A percentile compares a stretch with the other conserved stretches of the same genome.
These are phyloP conservation scores for Candida sonorensis DNA, from an alignment of 805 yeast genomes.

Conservation along the genomic window DNA sequence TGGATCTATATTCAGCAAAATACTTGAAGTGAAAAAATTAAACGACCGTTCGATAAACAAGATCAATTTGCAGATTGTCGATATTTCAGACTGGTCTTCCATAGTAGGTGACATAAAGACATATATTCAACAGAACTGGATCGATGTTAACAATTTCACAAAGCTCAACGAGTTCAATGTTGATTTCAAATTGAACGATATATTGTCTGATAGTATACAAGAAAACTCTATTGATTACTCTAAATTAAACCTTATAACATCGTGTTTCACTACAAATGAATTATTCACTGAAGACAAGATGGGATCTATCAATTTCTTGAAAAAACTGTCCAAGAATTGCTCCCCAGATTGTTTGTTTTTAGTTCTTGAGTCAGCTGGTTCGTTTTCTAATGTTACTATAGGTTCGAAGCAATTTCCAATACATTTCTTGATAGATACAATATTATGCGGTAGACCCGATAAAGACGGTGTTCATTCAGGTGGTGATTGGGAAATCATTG, in stretches of 20 bases:
- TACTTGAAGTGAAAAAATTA: constrained; percentile 9
- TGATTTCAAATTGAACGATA: constrained; percentile 30
- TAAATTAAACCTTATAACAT: constrained; percentile 49
- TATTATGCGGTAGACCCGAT: constrained; percentile 48
- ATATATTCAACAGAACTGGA: constrained; percentile 48
- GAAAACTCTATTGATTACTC: constrained; percentile 13
- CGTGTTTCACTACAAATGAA: constrained; percentile 84
- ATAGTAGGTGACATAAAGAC: constrained; percentile 41
- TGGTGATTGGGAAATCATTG: constrained; percentile 61
- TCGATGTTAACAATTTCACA: constrained; percentile 29
- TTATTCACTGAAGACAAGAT: constrained; percentile 63
- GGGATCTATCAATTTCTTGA: constrained; percentile 53
- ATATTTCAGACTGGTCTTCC: constrained; percentile 71
- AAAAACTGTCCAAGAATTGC: constrained; percentile 45
- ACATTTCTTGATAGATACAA: constrained; percentile 70
- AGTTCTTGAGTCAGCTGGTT: constrained; percentile 84
- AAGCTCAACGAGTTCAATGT: constrained; percentile 21
- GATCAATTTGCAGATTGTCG: constrained; percentile 50
- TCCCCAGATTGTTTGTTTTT: constrained; percentile 51
- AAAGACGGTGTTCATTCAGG: constrained; percentile 33
- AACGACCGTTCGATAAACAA: constrained; percentile 1
- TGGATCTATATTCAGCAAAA: constrained; percentile 46
- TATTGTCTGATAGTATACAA: constrained; percentile 30
- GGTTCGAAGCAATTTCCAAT: constrained; percentile 79
- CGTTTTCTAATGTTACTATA: constrained; percentile 71